Conservation (phyloP, 805 yeast species). For the Candida caryicola region DNA sequence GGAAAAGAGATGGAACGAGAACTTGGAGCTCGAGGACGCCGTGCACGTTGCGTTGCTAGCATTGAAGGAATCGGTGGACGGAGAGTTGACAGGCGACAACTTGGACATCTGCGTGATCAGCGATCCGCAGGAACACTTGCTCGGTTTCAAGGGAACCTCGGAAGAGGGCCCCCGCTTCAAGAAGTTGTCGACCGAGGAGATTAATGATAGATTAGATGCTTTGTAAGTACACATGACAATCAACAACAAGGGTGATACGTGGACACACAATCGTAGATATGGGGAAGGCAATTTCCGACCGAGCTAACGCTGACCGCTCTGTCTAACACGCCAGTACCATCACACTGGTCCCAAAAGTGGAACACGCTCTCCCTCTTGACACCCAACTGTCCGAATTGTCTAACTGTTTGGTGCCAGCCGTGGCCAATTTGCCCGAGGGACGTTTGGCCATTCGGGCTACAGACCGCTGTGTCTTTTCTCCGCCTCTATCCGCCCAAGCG, state of each 20-base stretch:
- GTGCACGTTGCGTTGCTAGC: constrained; percentile 94
- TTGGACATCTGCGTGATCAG: constrained; percentile 90
- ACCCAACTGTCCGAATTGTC: no score
- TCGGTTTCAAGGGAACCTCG: constrained; percentile 83
- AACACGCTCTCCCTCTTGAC: no score
- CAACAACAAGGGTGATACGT: no score
- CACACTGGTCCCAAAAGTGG: background rate
- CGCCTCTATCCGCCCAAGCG: no score
- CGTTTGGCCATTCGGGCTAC: no score
- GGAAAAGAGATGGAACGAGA: constrained; percentile 98
- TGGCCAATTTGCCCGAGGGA: no score
- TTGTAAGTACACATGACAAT: constrained; percentile 55
- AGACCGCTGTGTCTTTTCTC: no score
- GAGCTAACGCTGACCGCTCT: no score
- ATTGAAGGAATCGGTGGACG: constrained; percentile 93
- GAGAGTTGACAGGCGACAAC: constrained; percentile 95
- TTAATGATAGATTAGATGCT: constrained; percentile 92
- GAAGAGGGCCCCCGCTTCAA: constrained; percentile 88
- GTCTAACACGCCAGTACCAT: no score
- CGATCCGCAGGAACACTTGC: constrained; percentile 70
- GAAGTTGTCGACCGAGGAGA: constrained; percentile 82
- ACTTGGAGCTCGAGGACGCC: constrained; percentile 95
- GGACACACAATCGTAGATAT: no score
- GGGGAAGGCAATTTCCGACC: no score
- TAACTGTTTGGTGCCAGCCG: no score